Evolutionary conservation across 352 stramenopile species (phyloP).

Genomic region (Phytopythium mirpurense): DNA sequence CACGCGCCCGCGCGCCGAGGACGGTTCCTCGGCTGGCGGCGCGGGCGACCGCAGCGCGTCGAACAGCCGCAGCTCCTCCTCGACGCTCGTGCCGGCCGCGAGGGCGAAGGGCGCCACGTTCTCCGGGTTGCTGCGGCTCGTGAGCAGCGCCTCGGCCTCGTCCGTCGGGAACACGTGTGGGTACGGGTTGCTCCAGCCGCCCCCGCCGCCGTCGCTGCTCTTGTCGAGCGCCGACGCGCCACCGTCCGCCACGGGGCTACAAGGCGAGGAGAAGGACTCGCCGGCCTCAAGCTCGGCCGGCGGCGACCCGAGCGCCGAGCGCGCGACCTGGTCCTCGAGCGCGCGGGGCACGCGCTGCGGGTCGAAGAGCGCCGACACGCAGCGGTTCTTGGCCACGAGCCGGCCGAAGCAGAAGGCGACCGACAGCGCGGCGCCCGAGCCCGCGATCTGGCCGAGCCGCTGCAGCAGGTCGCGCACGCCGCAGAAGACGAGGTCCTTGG

Average conservation of each 20-base stretch:
- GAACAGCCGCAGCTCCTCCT: slow-evolving; percentile 52
- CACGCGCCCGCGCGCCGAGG: slow-evolving; percentile 16
- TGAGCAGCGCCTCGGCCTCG: slow-evolving; percentile 32
- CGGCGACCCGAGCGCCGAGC: slow-evolving; percentile 45
- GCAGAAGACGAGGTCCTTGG: slow-evolving; percentile 68
- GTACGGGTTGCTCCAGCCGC: slow-evolving; percentile 9
- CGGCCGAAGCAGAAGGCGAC: slow-evolving; percentile 66
- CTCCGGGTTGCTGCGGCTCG: slow-evolving; percentile 43
- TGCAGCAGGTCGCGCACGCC: slow-evolving; percentile 67
- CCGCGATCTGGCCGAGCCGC: slow-evolving; percentile 61
- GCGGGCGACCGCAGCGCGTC: slow-evolving; percentile 35
- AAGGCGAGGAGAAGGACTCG: slow-evolving; percentile 6
- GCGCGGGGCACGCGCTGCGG: slow-evolving; percentile 48
- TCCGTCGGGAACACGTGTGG: slow-evolving; percentile 30
- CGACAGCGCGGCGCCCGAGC: slow-evolving; percentile 42
- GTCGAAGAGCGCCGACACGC: slow-evolving; percentile 67
- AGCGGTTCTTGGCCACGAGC: slow-evolving; percentile 73
- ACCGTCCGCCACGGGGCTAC: too few species aligned
- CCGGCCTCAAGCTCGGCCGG: slow-evolving; percentile 48
- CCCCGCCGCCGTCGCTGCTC: slow-evolving; percentile 9
- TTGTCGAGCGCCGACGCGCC: slow-evolving; percentile 15
- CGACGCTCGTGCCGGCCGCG: slow-evolving; percentile 28
- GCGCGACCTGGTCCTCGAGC: slow-evolving; percentile 53
- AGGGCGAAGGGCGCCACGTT: slow-evolving; percentile 16
- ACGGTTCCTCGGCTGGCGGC: slow-evolving; percentile 10